Base-by-base conservation (phyloP, 768 basidiomycete genomes). In the Psilocybe tampanensis region DNA sequence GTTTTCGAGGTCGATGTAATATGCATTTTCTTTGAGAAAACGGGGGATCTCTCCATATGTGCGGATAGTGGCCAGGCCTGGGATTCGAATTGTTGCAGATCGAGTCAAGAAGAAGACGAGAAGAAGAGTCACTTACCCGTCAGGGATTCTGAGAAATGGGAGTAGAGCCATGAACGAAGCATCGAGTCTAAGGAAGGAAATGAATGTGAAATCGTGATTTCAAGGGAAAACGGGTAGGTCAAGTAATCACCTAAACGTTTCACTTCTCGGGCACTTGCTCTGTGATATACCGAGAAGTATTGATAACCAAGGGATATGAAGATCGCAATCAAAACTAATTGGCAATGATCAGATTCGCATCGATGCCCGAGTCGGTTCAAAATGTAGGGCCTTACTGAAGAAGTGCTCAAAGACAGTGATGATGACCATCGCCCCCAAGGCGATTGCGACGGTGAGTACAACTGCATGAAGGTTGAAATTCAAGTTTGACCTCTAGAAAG, bases 91-190 rank as follows among this genome's bases (percentile, higher is more conserved):
- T n/a, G n/a, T 3, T 18, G 19, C 18, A n/a, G 6, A 36, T 12
- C 3, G 26, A 18, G 8, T 8, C 2, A 12, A 6, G 36, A 39
- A 5, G 26, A 9, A 2, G 23, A 4, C 21, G 18, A 33, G 21
- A 13, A 33, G 0, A 15, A 5, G 19, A 33, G n/a, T n/a, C n/a
- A n/a, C 62, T 13, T 55, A 74, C 90, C 64, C 17, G 85, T 85
- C 3, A 93, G 73, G 1, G 86, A 89, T 69, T 92, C 91, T 0
- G 88, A 83, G 66, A 92, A 89, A 64, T 90, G 89, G 0, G 89
- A 81, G 66, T 92, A 92, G 7, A 93, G 77, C 11, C 86, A 72
- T 1, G 88, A 89, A 36, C 90, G 86, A 5, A 92, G 76, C 74
- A 89, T 83, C 7, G 86, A 78, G 67, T 91, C 90, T 84, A 50